Percentiles rank a stretch among this genome's conserved stretches.
These are phyloP conservation scores for Schizophyllum commune DNA, from an alignment of 1,284 basidiomycete genomes.

Conservation along the genomic window DNA sequence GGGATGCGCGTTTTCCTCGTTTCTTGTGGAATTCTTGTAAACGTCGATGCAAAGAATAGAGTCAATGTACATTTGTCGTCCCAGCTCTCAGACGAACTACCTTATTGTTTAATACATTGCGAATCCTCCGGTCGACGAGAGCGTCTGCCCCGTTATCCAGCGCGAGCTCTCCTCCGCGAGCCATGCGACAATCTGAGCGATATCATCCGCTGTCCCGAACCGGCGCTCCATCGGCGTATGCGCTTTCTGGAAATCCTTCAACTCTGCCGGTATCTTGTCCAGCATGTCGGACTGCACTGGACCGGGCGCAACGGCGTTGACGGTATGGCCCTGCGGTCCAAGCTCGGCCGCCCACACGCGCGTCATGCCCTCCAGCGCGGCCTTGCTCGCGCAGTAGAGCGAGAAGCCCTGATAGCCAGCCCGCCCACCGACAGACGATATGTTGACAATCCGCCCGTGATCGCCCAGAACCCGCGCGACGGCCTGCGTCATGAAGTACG, in stretches of 20 bases:
- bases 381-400: background rate
- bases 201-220: background rate
- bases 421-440: background rate
- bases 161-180: background rate
- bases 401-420: background rate
- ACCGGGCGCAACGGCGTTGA: background rate
- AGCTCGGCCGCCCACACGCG: background rate
- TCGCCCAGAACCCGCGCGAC: background rate
- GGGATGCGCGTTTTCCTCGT: too few relatives aligned
- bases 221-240: background rate
- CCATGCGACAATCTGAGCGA: background rate
- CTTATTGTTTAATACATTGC: background rate
- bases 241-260: background rate
- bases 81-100: background rate
- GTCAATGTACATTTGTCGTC: background rate
- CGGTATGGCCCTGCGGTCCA: background rate
- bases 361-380: background rate
- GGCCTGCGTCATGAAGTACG: background rate
- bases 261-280: background rate
- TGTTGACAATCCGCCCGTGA: background rate
- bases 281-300: conserved; percentile 4
- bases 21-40: too few relatives aligned
- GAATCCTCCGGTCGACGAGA: background rate
- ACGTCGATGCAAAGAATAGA: too few relatives aligned
- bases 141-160: background rate